Evolutionary conservation across 805 yeast genomes (phyloP).

Genomic region (Starmerella bacillaris): DNA sequence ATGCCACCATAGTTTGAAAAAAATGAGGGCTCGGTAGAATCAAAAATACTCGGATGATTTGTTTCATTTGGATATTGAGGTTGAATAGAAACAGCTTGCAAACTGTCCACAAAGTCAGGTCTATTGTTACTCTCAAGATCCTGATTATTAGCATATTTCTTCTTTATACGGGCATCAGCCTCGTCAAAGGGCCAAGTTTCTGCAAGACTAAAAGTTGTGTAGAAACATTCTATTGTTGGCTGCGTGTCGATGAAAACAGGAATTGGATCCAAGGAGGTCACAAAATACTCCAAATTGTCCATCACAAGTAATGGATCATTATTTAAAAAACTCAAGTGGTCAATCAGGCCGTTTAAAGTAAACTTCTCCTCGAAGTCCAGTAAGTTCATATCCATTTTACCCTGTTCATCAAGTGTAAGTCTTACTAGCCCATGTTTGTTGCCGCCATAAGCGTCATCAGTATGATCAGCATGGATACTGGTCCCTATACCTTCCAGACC

Average conservation of each 20-base stretch:
- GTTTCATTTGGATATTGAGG: no score
- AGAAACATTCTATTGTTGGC: constrained; percentile 1
- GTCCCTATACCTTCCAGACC: no score
- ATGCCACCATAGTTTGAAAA: no score
- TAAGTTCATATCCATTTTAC: not conserved
- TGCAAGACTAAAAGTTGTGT: constrained; percentile 1
- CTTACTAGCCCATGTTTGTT: not conserved
- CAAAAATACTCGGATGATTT: no score
- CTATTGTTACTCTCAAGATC: no score
- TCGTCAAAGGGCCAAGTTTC: not conserved
- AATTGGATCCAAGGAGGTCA: not conserved
- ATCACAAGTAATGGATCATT: not conserved
- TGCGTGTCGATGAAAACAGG: constrained; percentile 3
- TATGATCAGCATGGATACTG: no score
- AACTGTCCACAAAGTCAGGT: constrained; percentile 1
- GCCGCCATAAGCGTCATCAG: no score
- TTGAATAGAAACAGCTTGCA: no score
- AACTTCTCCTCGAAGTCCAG: not conserved
- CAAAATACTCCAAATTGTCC: not conserved
- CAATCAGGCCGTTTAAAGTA: constrained; percentile 2
- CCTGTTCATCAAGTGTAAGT: not conserved
- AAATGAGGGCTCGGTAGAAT: no score
- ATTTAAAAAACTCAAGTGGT: not conserved
- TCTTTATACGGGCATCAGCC: not conserved
- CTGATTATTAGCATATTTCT: no score